These are phyloP conservation scores for Aureobasidium sp. DNA, from an alignment of 2,329 filamentous ascomycete species.

Conservation along the genomic window DNA sequence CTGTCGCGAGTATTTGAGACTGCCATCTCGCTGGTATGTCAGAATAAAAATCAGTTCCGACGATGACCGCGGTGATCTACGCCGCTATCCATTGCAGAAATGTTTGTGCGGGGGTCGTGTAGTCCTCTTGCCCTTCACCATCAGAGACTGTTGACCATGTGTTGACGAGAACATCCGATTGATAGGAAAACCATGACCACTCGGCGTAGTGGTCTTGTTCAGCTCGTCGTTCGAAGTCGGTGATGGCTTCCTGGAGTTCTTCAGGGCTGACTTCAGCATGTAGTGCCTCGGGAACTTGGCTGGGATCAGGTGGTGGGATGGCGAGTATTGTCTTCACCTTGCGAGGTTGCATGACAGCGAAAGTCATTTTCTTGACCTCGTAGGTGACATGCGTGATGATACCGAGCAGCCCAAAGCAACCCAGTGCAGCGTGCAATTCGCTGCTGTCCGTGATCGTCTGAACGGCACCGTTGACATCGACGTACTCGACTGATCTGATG, in stretches of 20 bases:
- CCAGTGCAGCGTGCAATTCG: conserved; percentile 35
- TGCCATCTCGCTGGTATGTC: conserved; percentile 14
- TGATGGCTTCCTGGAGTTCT: conserved; percentile 26
- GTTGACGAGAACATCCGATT: conserved; percentile 38
- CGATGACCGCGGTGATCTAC: conserved; percentile 26
- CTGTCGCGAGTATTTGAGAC: conserved; percentile 13
- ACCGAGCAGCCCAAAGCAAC: conserved; percentile 39
- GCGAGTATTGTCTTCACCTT: conserved; percentile 37
- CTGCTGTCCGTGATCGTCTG: conserved; percentile 32
- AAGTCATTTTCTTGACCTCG: conserved; percentile 40
- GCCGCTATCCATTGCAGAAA: conserved; percentile 29
- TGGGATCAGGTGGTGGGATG: conserved; percentile 29
- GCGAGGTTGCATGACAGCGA: conserved; percentile 36
- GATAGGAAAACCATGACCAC: conserved; percentile 44
- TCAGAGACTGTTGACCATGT: conserved; percentile 31
- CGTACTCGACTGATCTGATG: conserved; percentile 40
- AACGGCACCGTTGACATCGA: conserved; percentile 37
- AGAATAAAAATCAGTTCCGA: conserved; percentile 9
- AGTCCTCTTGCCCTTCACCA: conserved; percentile 25
- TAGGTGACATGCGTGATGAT: conserved; percentile 44
- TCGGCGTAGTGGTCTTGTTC: conserved; percentile 32
- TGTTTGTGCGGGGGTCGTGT: conserved; percentile 22
- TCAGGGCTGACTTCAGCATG: conserved; percentile 15
- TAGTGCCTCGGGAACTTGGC: conserved; percentile 27
- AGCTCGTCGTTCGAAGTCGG: conserved; percentile 30